Evolutionary conservation across 1,284 basidiomycete genomes (phyloP), one percentile per base, ranked within the genome.

Genomic region (Phylloboletellus chloephorus): DNA sequence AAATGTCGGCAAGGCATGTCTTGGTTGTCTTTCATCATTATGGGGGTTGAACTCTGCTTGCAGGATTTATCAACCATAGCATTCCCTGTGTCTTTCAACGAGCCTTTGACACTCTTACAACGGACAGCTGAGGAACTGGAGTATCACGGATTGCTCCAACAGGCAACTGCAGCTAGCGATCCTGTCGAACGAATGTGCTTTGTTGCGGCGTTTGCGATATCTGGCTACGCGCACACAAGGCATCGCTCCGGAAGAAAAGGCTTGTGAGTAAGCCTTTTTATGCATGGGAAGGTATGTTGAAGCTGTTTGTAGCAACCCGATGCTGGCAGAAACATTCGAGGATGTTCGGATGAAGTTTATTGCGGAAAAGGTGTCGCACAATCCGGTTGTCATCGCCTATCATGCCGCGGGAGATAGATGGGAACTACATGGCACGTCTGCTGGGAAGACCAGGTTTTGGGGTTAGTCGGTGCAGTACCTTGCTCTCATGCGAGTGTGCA

Each of bases 311-410:
- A 90, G 87, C 54, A 93, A 90, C 52, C 90, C 89, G 1, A 81
- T 93, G 76, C 73, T 92, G 36, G 85, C 80, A 9, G 91, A 94
- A 63, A 93, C 91, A 0, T 94, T 87, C 53, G 91, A 94, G 61
- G 84, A 88, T 48, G 55, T 71, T 22, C 76, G 88, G 33, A 82
- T 81, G 71, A 80, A 76, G 43, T 90, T 92, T 57, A 74, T 94
- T 37, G 80, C 86, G 37, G 90, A 94, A 66, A 94, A 94, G 67
- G 89, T 93, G 40, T 78, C 77, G 33, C 91, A 94, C 60, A 81
- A 89, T 51, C 91, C 91, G 7, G 71, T 88, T 32, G 69, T 90
- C 53, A 78, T 92, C 56, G 89, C 88, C 6, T 89, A 85, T 64
- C 84, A 89, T 55, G 87, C 87, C 4, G 78, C 89, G 56, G 88